Conservation (phyloP, 352 stramenopile species). For the Globisporangium okanoganense region DNA sequence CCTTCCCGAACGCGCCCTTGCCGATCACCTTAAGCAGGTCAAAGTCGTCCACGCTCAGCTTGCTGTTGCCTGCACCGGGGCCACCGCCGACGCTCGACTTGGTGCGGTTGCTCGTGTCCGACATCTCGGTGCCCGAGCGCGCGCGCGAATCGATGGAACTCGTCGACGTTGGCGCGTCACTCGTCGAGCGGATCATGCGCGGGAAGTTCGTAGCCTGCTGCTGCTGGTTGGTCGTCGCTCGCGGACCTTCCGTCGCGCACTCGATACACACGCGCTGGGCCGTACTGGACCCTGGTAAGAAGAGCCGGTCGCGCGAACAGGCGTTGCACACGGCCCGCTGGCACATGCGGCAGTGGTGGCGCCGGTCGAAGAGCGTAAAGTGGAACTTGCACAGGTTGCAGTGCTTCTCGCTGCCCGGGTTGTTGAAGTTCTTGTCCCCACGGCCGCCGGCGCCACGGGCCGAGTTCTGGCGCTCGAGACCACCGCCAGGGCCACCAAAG, state of each 20-base stretch:
- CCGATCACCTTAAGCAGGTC: slow-evolving; percentile 95
- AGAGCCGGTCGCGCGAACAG: slow-evolving; percentile 81
- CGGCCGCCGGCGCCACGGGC: slow-evolving; percentile 17
- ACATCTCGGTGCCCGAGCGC: slow-evolving; percentile 79
- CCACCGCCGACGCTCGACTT: slow-evolving; percentile 36
- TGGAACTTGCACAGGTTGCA: slow-evolving; percentile 89
- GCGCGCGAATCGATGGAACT: slow-evolving; percentile 32
- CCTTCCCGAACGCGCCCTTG: slow-evolving; percentile 95
- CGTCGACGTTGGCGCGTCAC: slow-evolving; percentile 41
- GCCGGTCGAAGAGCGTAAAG: slow-evolving; percentile 88
- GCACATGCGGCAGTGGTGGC: slow-evolving; percentile 88
- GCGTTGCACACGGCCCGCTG: slow-evolving; percentile 86
- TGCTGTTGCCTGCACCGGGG: slow-evolving; percentile 28
- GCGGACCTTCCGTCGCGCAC: slow-evolving; percentile 81
- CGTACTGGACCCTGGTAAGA: slow-evolving; percentile 80
- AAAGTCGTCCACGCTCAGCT: slow-evolving; percentile 92
- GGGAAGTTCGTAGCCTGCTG: slow-evolving; percentile 25
- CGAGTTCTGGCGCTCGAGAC: slow-evolving; percentile 51
- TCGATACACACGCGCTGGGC: slow-evolving; percentile 86
- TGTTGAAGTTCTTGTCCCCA: slow-evolving; percentile 56
- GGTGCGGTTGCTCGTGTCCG: slow-evolving; percentile 39
- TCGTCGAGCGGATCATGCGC: slow-evolving; percentile 52
- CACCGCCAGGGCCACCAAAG: slow-evolving; percentile 24
- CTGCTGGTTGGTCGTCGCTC: slow-evolving; percentile 43
- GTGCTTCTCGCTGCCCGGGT: slow-evolving; percentile 79